Percentiles rank a stretch among this genome's conserved stretches.
phyloP scores from a whole-genome alignment of 768 basidiomycete genomes.

The Ephemerocybe angulata region DNA sequence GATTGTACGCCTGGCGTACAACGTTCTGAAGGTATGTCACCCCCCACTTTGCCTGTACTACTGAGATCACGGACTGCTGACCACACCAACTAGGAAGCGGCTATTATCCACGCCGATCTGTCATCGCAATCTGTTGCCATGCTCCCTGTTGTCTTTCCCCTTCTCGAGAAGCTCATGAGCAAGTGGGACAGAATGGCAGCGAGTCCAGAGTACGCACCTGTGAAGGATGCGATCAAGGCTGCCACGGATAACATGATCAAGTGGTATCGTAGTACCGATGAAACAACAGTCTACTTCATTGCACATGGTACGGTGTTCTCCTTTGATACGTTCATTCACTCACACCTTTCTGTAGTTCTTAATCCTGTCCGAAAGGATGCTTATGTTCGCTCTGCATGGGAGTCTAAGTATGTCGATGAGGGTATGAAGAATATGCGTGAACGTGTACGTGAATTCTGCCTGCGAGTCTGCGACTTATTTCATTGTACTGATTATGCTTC shows the following conservation, averaged over 20 bases:
- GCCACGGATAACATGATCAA: neutral
- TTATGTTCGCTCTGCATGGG: neutral
- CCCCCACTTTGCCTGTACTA: neutral
- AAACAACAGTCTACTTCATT: neutral
- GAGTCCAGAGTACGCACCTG: neutral
- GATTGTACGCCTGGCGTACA: conserved; percentile 4
- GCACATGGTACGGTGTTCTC: neutral
- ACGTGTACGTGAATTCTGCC: neutral
- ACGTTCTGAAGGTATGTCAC: conserved; percentile 2
- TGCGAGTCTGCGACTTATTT: neutral
- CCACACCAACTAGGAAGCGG: neutral
- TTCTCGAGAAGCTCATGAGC: neutral
- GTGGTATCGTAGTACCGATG: neutral
- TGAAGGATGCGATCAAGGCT: neutral
- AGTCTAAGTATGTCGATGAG: neutral
- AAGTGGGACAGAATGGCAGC: neutral
- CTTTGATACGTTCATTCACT: neutral
- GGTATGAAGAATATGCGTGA: neutral
- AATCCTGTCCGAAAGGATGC: neutral
- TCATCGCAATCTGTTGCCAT: neutral
- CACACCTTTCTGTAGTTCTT: neutral
- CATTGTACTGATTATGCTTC: neutral
- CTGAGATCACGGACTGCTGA: neutral
- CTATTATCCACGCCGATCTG: neutral
- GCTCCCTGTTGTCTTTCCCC: neutral